These are phyloP conservation scores for Suillus alpinus DNA, from an alignment of 768 basidiomycete genomes.

Conservation along the genomic window DNA sequence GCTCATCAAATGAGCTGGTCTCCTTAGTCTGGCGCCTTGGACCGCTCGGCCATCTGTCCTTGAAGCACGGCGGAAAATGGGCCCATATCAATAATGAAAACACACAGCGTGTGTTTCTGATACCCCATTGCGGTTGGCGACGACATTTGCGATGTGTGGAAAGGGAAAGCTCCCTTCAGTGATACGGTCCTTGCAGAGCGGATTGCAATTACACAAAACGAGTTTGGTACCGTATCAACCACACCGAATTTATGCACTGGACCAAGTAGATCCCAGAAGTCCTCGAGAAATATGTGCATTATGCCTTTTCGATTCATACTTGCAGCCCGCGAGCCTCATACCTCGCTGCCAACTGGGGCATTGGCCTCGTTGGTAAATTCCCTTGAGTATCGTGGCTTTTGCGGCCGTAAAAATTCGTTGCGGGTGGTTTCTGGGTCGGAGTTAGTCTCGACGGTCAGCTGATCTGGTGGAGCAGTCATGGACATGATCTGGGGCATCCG, in stretches of 20 bases:
- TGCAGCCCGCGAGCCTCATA: neutral
- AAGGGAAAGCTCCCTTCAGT: too few species aligned
- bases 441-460: neutral
- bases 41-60: slow-evolving; percentile 82
- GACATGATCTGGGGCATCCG: slow-evolving; percentile 1
- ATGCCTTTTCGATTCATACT: neutral
- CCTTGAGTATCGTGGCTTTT: neutral
- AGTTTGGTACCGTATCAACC: neutral
- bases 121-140: too few species aligned
- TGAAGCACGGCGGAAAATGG: neutral
- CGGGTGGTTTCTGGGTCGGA: neutral
- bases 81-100: neutral
- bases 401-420: neutral
- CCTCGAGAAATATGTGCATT: too few species aligned
- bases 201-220: too few species aligned
- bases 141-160: too few species aligned
- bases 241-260: too few species aligned
- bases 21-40: slow-evolving; percentile 87
- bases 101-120: too few species aligned
- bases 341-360: neutral
- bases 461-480: neutral
- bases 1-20: slow-evolving; percentile 6
- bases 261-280: neutral
- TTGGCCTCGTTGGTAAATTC: neutral
- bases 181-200: too few species aligned